Percentiles rank a stretch among this genome's conserved stretches.
Conservation (phyloP, 805 yeast genomes). For the Allodekkera sacchari region DNA sequence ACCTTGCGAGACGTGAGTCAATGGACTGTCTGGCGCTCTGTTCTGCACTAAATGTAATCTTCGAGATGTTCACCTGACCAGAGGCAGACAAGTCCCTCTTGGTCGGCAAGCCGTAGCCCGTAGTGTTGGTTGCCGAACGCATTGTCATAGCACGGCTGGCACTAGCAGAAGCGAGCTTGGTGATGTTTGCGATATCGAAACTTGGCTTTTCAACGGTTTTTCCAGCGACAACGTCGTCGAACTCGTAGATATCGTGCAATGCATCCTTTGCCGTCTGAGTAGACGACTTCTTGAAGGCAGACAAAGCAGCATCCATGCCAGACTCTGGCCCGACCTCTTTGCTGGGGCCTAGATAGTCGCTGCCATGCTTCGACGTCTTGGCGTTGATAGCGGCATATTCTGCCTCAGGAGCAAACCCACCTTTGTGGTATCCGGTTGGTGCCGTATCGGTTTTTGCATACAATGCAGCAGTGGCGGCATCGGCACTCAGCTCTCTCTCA, state of each 20-base stretch:
- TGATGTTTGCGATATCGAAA: constrained; percentile 20
- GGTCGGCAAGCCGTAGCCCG: not conserved
- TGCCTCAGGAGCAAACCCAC: constrained; percentile 35
- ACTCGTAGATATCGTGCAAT: constrained; percentile 32
- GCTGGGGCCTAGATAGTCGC: no score
- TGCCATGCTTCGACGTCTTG: no score
- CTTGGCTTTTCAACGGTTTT: constrained; percentile 5
- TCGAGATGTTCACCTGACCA: constrained; percentile 41
- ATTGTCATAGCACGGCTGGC: constrained; percentile 38
- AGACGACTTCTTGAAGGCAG: constrained; percentile 26
- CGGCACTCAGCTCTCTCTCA: constrained; percentile 49
- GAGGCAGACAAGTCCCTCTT: constrained; percentile 23
- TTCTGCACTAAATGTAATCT: constrained; percentile 41
- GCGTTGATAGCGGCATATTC: constrained; percentile 38
- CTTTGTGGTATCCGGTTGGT: constrained; percentile 42
- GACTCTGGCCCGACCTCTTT: no score
- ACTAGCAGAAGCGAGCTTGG: constrained; percentile 25
- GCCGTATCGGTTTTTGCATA: constrained; percentile 38
- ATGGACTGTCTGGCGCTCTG: constrained; percentile 27
- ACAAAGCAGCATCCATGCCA: constrained; percentile 37
- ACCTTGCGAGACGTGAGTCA: constrained; percentile 16
- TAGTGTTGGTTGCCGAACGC: constrained; percentile 19
- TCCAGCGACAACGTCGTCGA: constrained; percentile 35
- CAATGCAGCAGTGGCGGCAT: constrained; percentile 61
- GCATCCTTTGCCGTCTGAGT: constrained; percentile 27